Conservation (phyloP, 129 eudicot genomes). For the Tanacetum coccineum region DNA sequence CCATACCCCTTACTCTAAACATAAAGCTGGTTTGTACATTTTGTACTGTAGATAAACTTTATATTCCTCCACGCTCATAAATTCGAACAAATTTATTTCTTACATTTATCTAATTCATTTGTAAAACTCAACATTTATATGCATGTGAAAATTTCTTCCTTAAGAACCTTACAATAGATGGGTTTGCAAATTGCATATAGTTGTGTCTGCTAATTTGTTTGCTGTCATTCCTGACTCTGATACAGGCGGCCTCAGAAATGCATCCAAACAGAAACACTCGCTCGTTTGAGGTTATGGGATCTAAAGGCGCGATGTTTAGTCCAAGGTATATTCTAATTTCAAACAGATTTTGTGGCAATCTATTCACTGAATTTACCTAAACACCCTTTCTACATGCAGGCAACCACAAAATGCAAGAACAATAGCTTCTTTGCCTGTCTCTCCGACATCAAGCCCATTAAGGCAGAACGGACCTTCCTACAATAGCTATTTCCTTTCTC, state of each 20-base stretch:
- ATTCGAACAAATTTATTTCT: neutral
- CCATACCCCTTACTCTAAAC: no score
- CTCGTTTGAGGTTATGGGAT: conserved; percentile 56
- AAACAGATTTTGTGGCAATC: no score
- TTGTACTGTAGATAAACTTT: neutral
- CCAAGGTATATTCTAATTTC: no score
- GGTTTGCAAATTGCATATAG: neutral
- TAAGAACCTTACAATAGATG: neutral
- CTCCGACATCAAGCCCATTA: conserved; percentile 77
- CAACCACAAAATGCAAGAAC: conserved; percentile 53
- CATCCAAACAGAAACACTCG: conserved; percentile 45
- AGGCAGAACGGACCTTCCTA: no score
- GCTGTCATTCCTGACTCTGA: conserved; percentile 1
- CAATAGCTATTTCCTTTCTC: conserved; percentile 58
- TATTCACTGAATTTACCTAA: no score
- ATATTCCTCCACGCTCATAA: neutral
- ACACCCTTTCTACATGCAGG: conserved; percentile 54
- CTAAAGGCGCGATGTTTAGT: no score
- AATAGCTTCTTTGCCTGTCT: conserved; percentile 80
- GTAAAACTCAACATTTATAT: no score
- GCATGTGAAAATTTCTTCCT: neutral
- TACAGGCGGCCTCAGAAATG: conserved; percentile 61
- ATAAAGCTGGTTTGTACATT: neutral
- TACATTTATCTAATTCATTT: no score
- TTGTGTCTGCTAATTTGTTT: neutral